Conservation (phyloP, 2,329 filamentous ascomycete genomes). For the Penicillium janthinellum region DNA sequence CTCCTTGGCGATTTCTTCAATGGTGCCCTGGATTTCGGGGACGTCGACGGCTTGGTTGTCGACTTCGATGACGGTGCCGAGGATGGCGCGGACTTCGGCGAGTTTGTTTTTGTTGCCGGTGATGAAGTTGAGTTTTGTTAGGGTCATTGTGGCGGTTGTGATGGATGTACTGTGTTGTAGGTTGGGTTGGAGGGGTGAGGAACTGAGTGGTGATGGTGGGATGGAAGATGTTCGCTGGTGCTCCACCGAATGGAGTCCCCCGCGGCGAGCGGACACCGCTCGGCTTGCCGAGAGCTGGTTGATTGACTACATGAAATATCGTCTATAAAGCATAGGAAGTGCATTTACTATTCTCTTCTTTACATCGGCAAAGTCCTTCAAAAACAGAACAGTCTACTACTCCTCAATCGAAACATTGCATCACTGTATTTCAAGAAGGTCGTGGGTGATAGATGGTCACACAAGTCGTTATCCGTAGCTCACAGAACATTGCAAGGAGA, state of each 20-base stretch:
- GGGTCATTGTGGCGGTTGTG: constrained; percentile 45
- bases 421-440: constrained; percentile 27
- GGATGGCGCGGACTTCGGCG: constrained; percentile 82
- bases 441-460: constrained; percentile 23
- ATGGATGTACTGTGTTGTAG: not conserved
- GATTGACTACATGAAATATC: not conserved
- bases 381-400: not conserved
- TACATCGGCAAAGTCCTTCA: not conserved
- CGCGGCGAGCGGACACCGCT: constrained; percentile 10
- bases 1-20: constrained; percentile 86
- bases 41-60: constrained; percentile 76
- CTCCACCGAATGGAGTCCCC: constrained; percentile 1
- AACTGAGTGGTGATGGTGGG: not conserved
- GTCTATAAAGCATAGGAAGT: too few species aligned
- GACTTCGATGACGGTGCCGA: constrained; percentile 72
- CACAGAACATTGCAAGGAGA: constrained; percentile 23
- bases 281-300: not conserved
- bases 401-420: constrained; percentile 21
- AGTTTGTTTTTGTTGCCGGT: constrained; percentile 96
- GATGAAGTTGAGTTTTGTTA: constrained; percentile 78
- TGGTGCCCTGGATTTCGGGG: constrained; percentile 85
- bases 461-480: constrained; percentile 32
- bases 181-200: not conserved
- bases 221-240: constrained; percentile 3
- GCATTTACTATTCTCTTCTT: not conserved